Percentiles rank a stretch among this genome's conserved stretches.
Evolutionary conservation across 1,139 yeast species (phyloP).

Genomic region (Lodderomyces margitis): DNA sequence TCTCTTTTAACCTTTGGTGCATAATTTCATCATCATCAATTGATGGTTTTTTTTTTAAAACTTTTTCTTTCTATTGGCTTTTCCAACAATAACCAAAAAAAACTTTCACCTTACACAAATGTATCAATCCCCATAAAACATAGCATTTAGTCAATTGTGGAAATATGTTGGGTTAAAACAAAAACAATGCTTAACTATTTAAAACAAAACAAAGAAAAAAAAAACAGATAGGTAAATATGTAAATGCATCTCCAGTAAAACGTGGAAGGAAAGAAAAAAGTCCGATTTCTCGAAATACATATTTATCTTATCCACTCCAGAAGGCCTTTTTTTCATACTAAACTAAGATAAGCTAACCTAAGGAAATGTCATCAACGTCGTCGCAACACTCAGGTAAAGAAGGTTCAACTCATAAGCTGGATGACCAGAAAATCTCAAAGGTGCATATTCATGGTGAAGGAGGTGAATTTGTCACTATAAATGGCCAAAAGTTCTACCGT

Average conservation of each 20-base stretch:
- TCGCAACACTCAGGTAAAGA: neutral
- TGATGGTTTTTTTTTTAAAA: no score
- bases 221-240: no score
- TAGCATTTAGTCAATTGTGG: no score
- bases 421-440: constrained; percentile 15
- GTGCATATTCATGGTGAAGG: constrained; percentile 21
- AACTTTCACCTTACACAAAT: no score
- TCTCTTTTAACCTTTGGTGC: neutral
- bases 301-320: neutral
- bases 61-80: neutral
- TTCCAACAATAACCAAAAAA: no score
- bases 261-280: no score
- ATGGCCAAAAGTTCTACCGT: constrained; percentile 24
- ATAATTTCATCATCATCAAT: neutral
- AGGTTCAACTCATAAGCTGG: neutral
- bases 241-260: no score
- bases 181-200: no score
- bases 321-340: neutral
- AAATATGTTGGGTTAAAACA: no score
- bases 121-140: no score
- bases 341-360: neutral
- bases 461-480: constrained; percentile 25
- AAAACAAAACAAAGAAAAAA: no score
- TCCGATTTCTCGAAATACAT: no score
- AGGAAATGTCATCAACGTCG: constrained; percentile 1